Base-by-base conservation (phyloP, 2,329 filamentous ascomycete species). In the Pseudogymnoascus sp. region DNA sequence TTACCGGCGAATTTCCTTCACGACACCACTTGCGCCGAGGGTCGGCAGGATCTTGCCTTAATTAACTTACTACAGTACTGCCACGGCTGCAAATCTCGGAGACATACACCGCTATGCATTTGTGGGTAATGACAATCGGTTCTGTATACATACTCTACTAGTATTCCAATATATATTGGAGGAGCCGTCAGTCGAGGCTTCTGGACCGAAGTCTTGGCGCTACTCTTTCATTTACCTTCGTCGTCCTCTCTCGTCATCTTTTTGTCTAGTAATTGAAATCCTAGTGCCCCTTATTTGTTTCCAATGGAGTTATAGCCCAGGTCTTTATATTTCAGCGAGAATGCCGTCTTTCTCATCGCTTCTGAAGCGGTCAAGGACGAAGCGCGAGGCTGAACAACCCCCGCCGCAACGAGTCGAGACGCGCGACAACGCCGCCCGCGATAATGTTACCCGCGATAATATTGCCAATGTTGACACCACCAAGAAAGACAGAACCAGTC, bases 271-370 rank as follows among this genome's bases (percentile, higher is more conserved):
- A 53, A 53, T 53, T 53, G 28, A 33, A 53, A 18, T 33, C n/a
- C 28, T 4, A 12, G 47, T 53, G 11, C 33, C 6, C 25, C 28
- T 15, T 53, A 18, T 33, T 53, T 9, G 12, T 53, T 33, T 14
- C 47, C 28, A 53, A 53, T 53, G 47, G 47, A 33, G 47, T 53
- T 53, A 53, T 53, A 53, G 47, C 47, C 47, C 47, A 53, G 47
- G 8, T 33, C 47, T 53, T 53, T 12, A 53, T 12, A 53, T 53
- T 30, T 28, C 25, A 53, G 28, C 47, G 28, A 53, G 47, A 53
- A 71, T 71, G 69, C 69, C 69, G 62, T 66, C 65, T 7, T 66
- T 71, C 62, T 66, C 59, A 36, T 63, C 69, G 25, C 67, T 71
- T 38, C 61, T 71, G 37, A 69, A 66, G 62, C 58, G 41, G 50